Percentiles rank a stretch among this genome's conserved stretches.
These are phyloP conservation scores for Cutaneotrichosporon sp. DNA, from an alignment of 1,284 basidiomycete species.

Conservation along the genomic window DNA sequence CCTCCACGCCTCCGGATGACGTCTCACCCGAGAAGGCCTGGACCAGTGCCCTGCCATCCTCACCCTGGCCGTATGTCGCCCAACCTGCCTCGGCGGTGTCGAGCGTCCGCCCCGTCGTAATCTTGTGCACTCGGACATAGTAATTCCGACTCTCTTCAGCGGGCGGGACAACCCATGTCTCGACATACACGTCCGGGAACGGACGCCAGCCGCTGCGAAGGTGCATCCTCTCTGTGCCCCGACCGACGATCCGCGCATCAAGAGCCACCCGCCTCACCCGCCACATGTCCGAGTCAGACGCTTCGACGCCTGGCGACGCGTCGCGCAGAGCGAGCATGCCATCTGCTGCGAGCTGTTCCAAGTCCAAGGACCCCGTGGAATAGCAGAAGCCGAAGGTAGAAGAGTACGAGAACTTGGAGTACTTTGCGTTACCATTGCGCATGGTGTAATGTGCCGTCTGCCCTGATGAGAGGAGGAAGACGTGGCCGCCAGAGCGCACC, in stretches of 20 bases:
- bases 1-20: constrained; percentile 42
- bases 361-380: constrained; percentile 64
- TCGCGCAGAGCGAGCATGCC: constrained; percentile 68
- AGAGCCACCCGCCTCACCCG: constrained; percentile 64
- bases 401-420: constrained; percentile 72
- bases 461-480: constrained; percentile 70
- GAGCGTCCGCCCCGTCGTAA: constrained; percentile 59
- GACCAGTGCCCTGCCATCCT: constrained; percentile 62
- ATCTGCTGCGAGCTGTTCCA: constrained; percentile 70
- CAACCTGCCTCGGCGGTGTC: constrained; percentile 68
- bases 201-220: constrained; percentile 70
- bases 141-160: constrained; percentile 60
- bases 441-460: constrained; percentile 76
- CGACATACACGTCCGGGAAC: constrained; percentile 68
- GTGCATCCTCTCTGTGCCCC: constrained; percentile 55
- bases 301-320: constrained; percentile 52
- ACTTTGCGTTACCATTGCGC: constrained; percentile 73
- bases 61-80: constrained; percentile 68
- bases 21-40: constrained; percentile 46
- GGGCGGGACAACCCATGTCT: constrained; percentile 72
- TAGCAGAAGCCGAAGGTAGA: constrained; percentile 73
- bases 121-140: constrained; percentile 68
- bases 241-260: constrained; percentile 62
- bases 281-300: constrained; percentile 64
- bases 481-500: constrained; percentile 59